Base-by-base conservation (phyloP, 805 yeast genomes). In the Starmera quercuum region DNA sequence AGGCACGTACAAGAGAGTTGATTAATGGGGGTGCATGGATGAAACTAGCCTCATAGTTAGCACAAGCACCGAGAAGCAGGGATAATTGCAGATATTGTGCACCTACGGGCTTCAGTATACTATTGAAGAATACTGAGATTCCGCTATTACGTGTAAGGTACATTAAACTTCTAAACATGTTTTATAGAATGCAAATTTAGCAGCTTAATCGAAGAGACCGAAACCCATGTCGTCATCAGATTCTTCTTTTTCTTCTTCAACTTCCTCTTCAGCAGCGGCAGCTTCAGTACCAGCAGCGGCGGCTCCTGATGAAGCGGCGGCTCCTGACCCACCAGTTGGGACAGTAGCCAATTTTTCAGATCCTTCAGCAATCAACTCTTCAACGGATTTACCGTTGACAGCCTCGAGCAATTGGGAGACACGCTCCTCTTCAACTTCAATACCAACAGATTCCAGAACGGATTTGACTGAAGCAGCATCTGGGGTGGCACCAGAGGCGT, bases 301-400 rank as follows among this genome's bases (percentile, higher is more conserved):
- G 51, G 83, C 79, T 59, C 74, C 75, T 59, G 72, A 75, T 59
- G 76, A 71, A 54, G 82, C 66, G 53, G 92, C 69, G 59, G 86
- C 76, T 66, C 92, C 95, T 66, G 96, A 92, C 72, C 95, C 97
- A 67, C 96, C 97, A 59, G 96, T 58, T 69, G 97, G 97, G 51
- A 90, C 94, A 53, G 97, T 79, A 54, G 97, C 94, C 64, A 92
- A 84, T 78, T 92, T 92, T 72, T 82, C 71, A 70, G 83, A 71
- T 76, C 98, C 98, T 73, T 79, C 92, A 57, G 95, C 83, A 57
- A 92, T 78, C 71, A 92, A 79, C 63, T 85, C 95, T 53, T 70
- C 77, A 56, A 85, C 75, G 61, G 83, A 61, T 81, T 92, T 92
- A 69, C 97, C 98, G 67, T 86, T 92, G 57, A 92, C 75, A 59